Evolutionary conservation across 2,329 filamentous ascomycete species (phyloP), one percentile per base, ranked within the genome.

Genomic region (Xylariaceae sp.): DNA sequence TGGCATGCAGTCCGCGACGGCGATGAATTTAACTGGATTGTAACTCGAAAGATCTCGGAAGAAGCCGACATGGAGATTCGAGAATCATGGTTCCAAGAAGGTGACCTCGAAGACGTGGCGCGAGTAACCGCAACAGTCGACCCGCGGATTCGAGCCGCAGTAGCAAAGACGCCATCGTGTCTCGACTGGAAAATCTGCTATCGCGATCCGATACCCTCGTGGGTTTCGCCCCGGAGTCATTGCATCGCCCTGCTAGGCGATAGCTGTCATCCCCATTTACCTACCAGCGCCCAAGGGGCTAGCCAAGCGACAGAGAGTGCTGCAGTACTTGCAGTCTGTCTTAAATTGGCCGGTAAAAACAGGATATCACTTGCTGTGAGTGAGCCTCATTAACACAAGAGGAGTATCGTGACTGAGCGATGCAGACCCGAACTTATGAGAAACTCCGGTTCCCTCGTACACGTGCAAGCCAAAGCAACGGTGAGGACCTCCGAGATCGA

Each of bases 161-260:
- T 80, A n/a, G 64, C 69, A 31, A 71, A 71, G 53, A 79, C 73
- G 9, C 67, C 71, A 19, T 63, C 66, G 2, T 74, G 75, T 18
- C 69, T 81, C 1, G 77, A 80, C 59, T 82, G 77, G 77, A 80
- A 79, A 57, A 75, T 81, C 19, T 77, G 77, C 42, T 80, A 78
- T 54, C 71, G 78, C 39, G 76, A 80, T 58, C 78, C 78, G 0
- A 67, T 78, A 10, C 73, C 77, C 0, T 75, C 71, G 0, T 82
- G 79, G 79, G 71, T 80, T 1, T 77, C 74, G 0, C 54, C 47
- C 18, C 65, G 67, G n/a, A 74, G 75, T 49, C 74, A 76, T 36
- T 70, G 72, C 40, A 78, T 80, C 47, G 76, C 72, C 1, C 66
- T 81, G 28, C 66, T 81, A 1, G 79, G 79, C 1, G 79, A 82